Conservation (phyloP, 331 rosid species). For the Rosa hybrid region DNA sequence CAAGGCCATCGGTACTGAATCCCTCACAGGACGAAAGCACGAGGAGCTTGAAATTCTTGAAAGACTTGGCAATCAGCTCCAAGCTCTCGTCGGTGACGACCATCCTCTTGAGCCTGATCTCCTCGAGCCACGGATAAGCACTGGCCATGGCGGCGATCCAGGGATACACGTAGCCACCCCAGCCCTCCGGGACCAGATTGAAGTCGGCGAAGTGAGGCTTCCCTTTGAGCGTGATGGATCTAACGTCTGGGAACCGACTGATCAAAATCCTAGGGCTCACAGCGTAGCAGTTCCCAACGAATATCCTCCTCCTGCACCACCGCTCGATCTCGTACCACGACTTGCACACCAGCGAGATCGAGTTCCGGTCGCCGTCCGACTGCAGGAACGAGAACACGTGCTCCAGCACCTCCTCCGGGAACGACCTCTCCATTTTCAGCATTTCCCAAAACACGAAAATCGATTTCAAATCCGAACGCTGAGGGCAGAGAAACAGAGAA, state of each 20-base stretch:
- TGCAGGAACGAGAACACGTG: constrained; percentile 78
- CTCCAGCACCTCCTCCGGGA: constrained; percentile 88
- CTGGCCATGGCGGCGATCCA: constrained; percentile 75
- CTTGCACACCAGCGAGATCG: constrained; percentile 76
- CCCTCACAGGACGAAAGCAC: constrained; percentile 86
- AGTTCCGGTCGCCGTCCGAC: constrained; percentile 65
- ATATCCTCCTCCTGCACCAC: constrained; percentile 70
- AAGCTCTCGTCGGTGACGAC: constrained; percentile 74
- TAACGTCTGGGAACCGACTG: constrained; percentile 79
- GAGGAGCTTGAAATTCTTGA: constrained; percentile 74
- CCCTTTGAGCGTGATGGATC: constrained; percentile 81
- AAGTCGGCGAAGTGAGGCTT: constrained; percentile 97
- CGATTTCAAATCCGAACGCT: background rate
- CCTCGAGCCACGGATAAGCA: constrained; percentile 72
- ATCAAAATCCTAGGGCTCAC: constrained; percentile 63
- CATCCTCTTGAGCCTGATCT: constrained; percentile 92
- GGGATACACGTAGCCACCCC: constrained; percentile 74
- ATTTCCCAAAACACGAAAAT: constrained; percentile 24
- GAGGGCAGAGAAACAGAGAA: background rate
- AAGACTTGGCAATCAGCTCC: constrained; percentile 78
- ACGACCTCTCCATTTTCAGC: constrained; percentile 60
- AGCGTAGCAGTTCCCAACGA: constrained; percentile 88
- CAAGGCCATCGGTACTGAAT: constrained; percentile 77
- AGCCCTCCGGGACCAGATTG: constrained; percentile 86
- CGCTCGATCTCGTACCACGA: constrained; percentile 95